These are phyloP conservation scores for Prunus yedoensis DNA, from an alignment of 331 rosid genomes.

Conservation along the genomic window DNA sequence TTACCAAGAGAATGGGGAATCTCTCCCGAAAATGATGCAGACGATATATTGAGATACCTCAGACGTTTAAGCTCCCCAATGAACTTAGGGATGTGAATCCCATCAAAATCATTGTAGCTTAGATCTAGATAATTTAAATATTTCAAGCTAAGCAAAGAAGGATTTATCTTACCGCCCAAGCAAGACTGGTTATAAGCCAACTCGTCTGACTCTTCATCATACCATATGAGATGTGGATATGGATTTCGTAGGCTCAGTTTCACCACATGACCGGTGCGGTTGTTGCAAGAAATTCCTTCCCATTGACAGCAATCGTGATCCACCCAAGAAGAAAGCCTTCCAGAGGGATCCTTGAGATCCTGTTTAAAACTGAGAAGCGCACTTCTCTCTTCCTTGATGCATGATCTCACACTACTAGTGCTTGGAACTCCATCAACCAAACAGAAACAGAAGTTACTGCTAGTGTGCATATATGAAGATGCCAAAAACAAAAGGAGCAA, in stretches of 20 bases:
- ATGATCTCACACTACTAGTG: not conserved
- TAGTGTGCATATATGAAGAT: not conserved
- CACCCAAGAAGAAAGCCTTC: slow-evolving; percentile 4
- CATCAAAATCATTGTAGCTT: not conserved
- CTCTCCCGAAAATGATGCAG: not conserved
- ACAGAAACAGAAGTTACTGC: not conserved
- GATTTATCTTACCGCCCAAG: slow-evolving; percentile 14
- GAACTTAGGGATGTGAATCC: not conserved
- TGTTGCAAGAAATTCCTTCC: not conserved
- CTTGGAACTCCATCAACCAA: too few species aligned
- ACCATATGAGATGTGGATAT: not conserved
- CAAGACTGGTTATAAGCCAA: not conserved
- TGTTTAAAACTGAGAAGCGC: slow-evolving; percentile 1
- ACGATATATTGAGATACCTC: not conserved
- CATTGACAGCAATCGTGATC: not conserved
- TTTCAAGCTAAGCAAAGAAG: slow-evolving; percentile 20
- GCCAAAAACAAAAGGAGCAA: not conserved
- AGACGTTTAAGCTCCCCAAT: slow-evolving; percentile 8
- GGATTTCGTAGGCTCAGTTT: not conserved
- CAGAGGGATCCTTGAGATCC: not conserved
- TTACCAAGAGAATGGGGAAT: slow-evolving; percentile 18
- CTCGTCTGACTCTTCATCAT: not conserved
- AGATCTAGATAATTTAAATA: slow-evolving; percentile 21
- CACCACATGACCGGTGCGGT: not conserved
- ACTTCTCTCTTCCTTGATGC: not conserved